phyloP scores from a whole-genome alignment of 345 rosid species.

The Citrus trifoliata region DNA sequence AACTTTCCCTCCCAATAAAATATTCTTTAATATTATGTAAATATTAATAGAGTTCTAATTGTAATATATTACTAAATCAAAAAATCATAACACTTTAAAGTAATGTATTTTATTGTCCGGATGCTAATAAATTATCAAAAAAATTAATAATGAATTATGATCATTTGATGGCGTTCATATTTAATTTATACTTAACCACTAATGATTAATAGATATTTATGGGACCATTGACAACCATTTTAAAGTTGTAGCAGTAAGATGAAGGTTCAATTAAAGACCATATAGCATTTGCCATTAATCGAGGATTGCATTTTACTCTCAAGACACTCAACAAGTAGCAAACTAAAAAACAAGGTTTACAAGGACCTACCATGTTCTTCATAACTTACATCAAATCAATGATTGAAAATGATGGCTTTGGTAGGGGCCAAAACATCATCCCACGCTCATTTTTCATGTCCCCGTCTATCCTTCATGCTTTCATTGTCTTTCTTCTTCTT shows the following conservation, averaged over 20 bases:
- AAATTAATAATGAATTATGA: too few relatives aligned
- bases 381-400: background rate
- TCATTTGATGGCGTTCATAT: too few relatives aligned
- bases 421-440: constrained; percentile 11
- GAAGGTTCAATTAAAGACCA: background rate
- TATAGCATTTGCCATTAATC: background rate
- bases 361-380: constrained; percentile 21
- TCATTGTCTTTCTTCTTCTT: too few relatives aligned
- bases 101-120: too few relatives aligned
- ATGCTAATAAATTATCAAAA: too few relatives aligned
- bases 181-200: too few relatives aligned
- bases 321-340: background rate
- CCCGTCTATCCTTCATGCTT: background rate
- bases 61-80: too few relatives aligned
- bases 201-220: too few relatives aligned
- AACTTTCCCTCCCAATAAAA: too few relatives aligned
- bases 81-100: rapidly evolving
- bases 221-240: too few relatives aligned
- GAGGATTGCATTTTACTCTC: background rate
- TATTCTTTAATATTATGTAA: too few relatives aligned
- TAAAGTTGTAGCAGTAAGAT: background rate
- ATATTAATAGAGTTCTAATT: too few relatives aligned
- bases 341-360: background rate
- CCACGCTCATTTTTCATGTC: background rate
- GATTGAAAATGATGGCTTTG: constrained; percentile 9